Conservation (phyloP, 2,329 filamentous ascomycete genomes). For the Colletotrichum cuscutae region DNA sequence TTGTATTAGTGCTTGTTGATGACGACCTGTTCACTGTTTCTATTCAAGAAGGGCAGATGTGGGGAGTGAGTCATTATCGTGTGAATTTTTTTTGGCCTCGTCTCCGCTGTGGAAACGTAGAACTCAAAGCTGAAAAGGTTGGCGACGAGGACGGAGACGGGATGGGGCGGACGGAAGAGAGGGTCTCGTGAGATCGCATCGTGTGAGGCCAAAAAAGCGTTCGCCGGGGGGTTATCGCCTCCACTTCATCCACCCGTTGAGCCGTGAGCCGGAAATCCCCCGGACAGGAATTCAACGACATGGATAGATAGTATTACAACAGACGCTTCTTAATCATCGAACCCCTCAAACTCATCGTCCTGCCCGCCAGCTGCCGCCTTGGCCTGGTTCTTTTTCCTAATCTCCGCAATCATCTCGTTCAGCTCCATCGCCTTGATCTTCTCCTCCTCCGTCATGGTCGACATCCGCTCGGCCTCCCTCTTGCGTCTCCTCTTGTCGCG, state of each 20-base stretch:
- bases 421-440: slow-evolving; percentile 71
- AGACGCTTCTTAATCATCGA: slow-evolving; percentile 48
- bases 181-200: slow-evolving; percentile 15
- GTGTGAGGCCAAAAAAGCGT: neutral
- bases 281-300: neutral
- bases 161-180: neutral
- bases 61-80: neutral
- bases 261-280: neutral
- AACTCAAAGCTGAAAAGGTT: slow-evolving; percentile 1
- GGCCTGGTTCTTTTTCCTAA: slow-evolving; percentile 67
- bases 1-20: neutral
- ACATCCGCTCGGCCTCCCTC: slow-evolving; percentile 70
- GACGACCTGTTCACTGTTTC: accelerated
- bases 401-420: slow-evolving; percentile 70
- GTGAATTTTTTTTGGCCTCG: neutral
- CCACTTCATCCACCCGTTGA: neutral
- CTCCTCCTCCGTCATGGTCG: slow-evolving; percentile 77
- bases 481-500: slow-evolving; percentile 73
- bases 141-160: slow-evolving; percentile 17
- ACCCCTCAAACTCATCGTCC: slow-evolving; percentile 69
- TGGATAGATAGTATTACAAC: neutral
- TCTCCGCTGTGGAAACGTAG: slow-evolving; percentile 13
- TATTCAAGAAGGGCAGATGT: neutral
- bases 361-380: slow-evolving; percentile 46
- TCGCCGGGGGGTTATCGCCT: slow-evolving; percentile 11